These are phyloP conservation scores for Melanogaster broomeanus DNA, from an alignment of 768 basidiomycete genomes.

Conservation along the genomic window DNA sequence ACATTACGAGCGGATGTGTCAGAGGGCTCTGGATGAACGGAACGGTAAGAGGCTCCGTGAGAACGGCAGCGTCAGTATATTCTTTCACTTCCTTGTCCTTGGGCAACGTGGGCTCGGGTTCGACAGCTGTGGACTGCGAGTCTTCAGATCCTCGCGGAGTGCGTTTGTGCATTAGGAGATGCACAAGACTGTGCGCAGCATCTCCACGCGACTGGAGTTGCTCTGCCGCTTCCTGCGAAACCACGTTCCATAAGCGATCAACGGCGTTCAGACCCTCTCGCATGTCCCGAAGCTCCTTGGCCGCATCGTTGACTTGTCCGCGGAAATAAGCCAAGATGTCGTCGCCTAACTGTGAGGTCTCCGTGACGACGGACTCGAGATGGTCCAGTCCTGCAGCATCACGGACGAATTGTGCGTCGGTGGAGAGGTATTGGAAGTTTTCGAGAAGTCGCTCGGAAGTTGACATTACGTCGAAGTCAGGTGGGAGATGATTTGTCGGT, in stretches of 20 bases:
- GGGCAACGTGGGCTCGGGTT: constrained; percentile 7
- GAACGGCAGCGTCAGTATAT: constrained; percentile 19
- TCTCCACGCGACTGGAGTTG: constrained; percentile 30
- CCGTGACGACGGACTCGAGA: constrained; percentile 47
- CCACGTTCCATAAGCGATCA: constrained; percentile 43
- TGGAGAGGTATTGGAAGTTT: constrained; percentile 53
- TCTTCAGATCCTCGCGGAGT: constrained; percentile 64
- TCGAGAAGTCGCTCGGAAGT: constrained; percentile 51
- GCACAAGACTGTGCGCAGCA: constrained; percentile 6
- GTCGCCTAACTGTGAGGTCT: constrained; percentile 48
- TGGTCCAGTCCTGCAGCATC: constrained; percentile 41
- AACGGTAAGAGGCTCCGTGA: constrained; percentile 16
- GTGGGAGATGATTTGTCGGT: constrained; percentile 37
- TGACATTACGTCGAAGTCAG: constrained; percentile 47
- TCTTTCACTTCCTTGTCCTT: constrained; percentile 20
- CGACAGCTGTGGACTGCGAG: constrained; percentile 58
- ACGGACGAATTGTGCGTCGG: constrained; percentile 39
- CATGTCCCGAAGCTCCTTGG: constrained; percentile 49
- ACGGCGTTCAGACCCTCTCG: constrained; percentile 47
- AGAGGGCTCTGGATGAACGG: constrained; percentile 17
- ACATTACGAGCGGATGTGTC: constrained; percentile 28
- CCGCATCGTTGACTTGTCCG: constrained; percentile 51
- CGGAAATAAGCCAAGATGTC: constrained; percentile 53
- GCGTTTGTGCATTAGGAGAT: constrained; percentile 30
- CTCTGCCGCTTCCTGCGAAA: constrained; percentile 46